phyloP scores from a whole-genome alignment of 305 asterid genomes.

The Fraxinus platypoda region DNA sequence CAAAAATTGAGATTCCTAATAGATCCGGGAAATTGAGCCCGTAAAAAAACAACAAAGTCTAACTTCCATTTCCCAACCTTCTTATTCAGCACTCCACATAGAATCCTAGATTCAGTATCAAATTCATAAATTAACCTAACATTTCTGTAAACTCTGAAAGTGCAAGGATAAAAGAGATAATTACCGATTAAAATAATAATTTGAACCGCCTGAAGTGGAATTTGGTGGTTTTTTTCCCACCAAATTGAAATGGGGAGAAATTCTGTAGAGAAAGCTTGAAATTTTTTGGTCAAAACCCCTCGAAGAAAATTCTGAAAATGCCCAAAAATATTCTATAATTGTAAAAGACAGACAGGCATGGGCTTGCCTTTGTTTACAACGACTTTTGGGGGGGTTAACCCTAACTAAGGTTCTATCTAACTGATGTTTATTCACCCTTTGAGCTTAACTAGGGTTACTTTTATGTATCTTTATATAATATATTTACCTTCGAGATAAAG shows the following conservation, averaged over 20 bases:
- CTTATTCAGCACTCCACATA: slow-evolving; percentile 22
- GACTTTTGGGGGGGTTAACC: slow-evolving; percentile 28
- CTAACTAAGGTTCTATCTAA: slow-evolving; percentile 25
- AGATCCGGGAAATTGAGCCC: slow-evolving; percentile 33
- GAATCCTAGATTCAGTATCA: slow-evolving; percentile 37
- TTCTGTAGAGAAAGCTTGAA: slow-evolving; percentile 22
- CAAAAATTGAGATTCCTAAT: slow-evolving; percentile 3
- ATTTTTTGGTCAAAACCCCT: slow-evolving; percentile 47
- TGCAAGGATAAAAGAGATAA: not conserved
- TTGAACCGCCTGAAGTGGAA: slow-evolving; percentile 26
- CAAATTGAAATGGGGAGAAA: slow-evolving; percentile 39
- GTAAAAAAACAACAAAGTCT: slow-evolving; percentile 8
- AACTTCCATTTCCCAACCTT: slow-evolving; percentile 19
- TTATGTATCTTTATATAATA: not conserved
- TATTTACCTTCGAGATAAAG: not conserved
- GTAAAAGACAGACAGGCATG: slow-evolving; percentile 33
- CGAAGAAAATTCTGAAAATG: slow-evolving; percentile 35
- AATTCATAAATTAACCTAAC: not conserved
- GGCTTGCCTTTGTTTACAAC: slow-evolving; percentile 33
- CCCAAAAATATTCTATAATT: slow-evolving; percentile 36
- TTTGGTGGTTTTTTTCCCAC: slow-evolving; percentile 34
- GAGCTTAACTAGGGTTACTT: slow-evolving; percentile 46
- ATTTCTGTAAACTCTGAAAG: slow-evolving; percentile 7
- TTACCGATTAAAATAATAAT: slow-evolving; percentile 30
- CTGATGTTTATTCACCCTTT: slow-evolving; percentile 24